Base-by-base conservation (phyloP, 2,329 filamentous ascomycete genomes). In the Claviceps purpurea region DNA sequence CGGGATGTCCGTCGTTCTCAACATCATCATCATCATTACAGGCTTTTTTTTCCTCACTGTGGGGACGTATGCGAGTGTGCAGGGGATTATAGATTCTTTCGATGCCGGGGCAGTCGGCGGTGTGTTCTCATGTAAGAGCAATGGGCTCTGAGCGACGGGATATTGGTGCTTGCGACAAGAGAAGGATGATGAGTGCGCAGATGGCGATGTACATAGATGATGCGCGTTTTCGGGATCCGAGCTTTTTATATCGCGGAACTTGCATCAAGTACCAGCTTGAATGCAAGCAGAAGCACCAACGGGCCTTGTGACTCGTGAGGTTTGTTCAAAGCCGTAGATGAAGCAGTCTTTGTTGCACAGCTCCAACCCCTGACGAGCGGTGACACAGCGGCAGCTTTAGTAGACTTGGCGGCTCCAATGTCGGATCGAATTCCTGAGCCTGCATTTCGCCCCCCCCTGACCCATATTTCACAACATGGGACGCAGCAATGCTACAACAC, bases 11-110 rank as follows among this genome's bases (percentile, higher is more conserved):
- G 74, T 82, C n/a, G 67, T 70, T 0, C 65, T 93, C 50, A 96
- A 95, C 62, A 62, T 88, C 16, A 59, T 81, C 56, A 79, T 95
- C 54, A 89, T 93, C 53, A 30, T 76, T 2, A 79, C 85, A 18
- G 90, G 90, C 0, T 50, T 94, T n/a, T 80, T 90, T 58, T 94
- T 95, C 71, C 68, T 96, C 47, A 82, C 76, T 0, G 86, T 76
- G 1, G 90, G 90, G 40, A 96, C 89, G 3, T 95, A 95, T 62
- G 81, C 79, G 39, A 84, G 79, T 54, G 82, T 89, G 0, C 77
- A 87, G 65, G 81, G 79, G 52, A 90, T 90, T 53, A 77, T 93
- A 24, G 73, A 88, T 54, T 82, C 83, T 20, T 95, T 91, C 62
- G 64, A 75, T 37, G 68, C 73, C 1, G 78, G 79, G 3, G 70